A percentile compares a stretch with the other conserved stretches of the same genome.
These are phyloP conservation scores for Exobasidium rhododendri DNA, from an alignment of 1,284 basidiomycete genomes.

Conservation along the genomic window DNA sequence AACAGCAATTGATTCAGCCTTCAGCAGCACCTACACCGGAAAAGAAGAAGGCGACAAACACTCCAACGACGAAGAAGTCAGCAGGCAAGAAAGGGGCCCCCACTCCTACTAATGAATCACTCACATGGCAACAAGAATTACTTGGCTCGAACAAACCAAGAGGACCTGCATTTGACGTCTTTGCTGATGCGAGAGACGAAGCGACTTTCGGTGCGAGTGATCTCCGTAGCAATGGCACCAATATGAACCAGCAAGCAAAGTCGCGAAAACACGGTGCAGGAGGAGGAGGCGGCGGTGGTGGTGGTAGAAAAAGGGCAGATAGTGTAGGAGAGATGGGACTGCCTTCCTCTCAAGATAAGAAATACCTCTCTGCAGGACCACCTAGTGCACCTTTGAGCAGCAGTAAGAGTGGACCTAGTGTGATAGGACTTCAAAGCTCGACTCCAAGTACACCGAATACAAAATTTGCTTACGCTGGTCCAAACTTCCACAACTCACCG, in stretches of 20 bases:
- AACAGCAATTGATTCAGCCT: conserved; percentile 33
- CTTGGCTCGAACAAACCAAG: conserved; percentile 29
- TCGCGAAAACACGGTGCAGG: background rate
- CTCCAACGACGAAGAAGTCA: background rate
- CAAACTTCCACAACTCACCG: conserved; percentile 49
- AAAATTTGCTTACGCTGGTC: conserved; percentile 41
- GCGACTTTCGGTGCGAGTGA: conserved; percentile 36
- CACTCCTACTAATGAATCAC: conserved; percentile 13
- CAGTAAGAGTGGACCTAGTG: background rate
- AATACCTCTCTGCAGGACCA: background rate
- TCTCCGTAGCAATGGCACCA: background rate
- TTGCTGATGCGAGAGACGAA: conserved; percentile 39
- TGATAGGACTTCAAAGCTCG: conserved; percentile 17
- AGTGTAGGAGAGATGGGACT: conserved; percentile 19
- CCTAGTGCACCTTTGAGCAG: background rate
- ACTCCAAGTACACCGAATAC: conserved; percentile 6
- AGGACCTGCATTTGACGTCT: conserved; percentile 40
- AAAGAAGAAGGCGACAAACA: conserved; percentile 14
- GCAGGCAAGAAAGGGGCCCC: conserved; percentile 24
- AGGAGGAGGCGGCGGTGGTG: background rate
- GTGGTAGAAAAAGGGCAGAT: conserved; percentile 16
- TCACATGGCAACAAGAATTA: conserved; percentile 45
- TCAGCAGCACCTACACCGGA: conserved; percentile 20
- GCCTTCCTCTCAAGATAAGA: background rate
- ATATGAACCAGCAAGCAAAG: background rate